Percentiles rank a stretch among this genome's conserved stretches.
phyloP scores from a whole-genome alignment of 768 basidiomycete genomes.

The Phaeotremella fagi region DNA sequence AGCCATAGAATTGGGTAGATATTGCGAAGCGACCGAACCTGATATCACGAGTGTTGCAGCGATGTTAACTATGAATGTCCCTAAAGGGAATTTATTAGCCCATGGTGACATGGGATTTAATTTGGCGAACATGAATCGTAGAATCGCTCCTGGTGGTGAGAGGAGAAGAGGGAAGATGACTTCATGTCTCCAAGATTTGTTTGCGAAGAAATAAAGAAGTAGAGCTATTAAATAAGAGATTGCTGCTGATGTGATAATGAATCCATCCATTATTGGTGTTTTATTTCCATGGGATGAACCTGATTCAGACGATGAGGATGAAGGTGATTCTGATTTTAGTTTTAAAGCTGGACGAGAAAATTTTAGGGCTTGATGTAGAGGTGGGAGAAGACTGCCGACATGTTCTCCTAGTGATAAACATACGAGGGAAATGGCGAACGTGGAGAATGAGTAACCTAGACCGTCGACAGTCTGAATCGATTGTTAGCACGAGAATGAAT shows the following conservation, averaged over 20 bases:
- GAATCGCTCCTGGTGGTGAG: constrained; percentile 79
- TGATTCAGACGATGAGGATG: neutral
- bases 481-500: too few relatives aligned
- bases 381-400: constrained; percentile 53
- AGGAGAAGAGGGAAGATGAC: constrained; percentile 84
- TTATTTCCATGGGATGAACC: neutral
- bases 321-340: constrained; percentile 12
- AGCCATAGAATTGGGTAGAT: constrained; percentile 44
- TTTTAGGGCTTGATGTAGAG: constrained; percentile 5
- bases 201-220: constrained; percentile 71
- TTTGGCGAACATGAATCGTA: constrained; percentile 71
- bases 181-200: constrained; percentile 64
- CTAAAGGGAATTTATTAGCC: constrained; percentile 46
- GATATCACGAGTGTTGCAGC: constrained; percentile 79
- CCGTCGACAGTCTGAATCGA: constrained; percentile 92
- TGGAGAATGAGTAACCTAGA: constrained; percentile 70
- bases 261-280: constrained; percentile 52
- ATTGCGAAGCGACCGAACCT: constrained; percentile 65
- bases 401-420: constrained; percentile 71
- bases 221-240: constrained; percentile 70
- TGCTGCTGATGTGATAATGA: constrained; percentile 57
- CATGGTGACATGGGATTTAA: constrained; percentile 58
- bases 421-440: constrained; percentile 69
- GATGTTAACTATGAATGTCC: constrained; percentile 49
- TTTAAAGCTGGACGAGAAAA: constrained; percentile 25